phyloP scores from a whole-genome alignment of 352 stramenopile genomes.

The Aphanomyces stellatus region DNA sequence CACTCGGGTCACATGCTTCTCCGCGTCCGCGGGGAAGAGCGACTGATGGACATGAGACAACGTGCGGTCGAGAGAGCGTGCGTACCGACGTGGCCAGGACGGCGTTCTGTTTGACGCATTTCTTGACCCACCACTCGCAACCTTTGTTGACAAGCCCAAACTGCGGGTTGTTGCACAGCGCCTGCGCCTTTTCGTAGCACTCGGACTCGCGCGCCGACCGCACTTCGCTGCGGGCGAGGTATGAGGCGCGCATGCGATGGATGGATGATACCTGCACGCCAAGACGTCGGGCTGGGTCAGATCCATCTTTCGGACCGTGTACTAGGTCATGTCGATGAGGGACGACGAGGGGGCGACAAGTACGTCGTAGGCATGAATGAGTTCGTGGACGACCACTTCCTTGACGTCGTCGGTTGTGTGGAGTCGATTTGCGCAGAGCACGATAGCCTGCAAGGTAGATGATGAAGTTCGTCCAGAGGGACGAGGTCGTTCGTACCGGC shows the following conservation, averaged over 20 bases:
- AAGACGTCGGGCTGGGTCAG: conserved; percentile 71
- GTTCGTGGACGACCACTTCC: conserved; percentile 77
- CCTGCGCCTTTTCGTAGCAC: conserved; percentile 65
- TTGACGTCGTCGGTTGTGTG: conserved; percentile 63
- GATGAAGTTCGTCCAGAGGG: background rate
- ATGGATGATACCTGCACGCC: conserved; percentile 48
- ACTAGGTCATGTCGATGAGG: conserved; percentile 30
- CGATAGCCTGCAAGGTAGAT: conserved; percentile 32
- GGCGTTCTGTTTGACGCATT: conserved; percentile 67
- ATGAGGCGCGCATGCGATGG: background rate
- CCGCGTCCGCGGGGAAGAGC: conserved; percentile 63
- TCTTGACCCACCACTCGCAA: conserved; percentile 44
- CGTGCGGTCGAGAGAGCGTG: background rate
- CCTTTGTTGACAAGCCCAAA: conserved; percentile 58
- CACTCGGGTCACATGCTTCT: conserved; percentile 64
- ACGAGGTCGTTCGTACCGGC: conserved; percentile 25
- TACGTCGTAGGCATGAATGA: conserved; percentile 81
- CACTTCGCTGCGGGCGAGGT: conserved; percentile 43
- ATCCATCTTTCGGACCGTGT: conserved; percentile 78
- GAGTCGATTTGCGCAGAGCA: conserved; percentile 75
- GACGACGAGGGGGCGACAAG: conserved; percentile 2
- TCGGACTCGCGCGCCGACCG: conserved; percentile 72
- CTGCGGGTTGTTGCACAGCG: conserved; percentile 48
- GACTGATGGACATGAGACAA: conserved; percentile 35
- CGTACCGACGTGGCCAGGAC: conserved; percentile 60